Conservation (phyloP, 1,284 basidiomycete species). For the Pyrrhoderma lamaoense region DNA sequence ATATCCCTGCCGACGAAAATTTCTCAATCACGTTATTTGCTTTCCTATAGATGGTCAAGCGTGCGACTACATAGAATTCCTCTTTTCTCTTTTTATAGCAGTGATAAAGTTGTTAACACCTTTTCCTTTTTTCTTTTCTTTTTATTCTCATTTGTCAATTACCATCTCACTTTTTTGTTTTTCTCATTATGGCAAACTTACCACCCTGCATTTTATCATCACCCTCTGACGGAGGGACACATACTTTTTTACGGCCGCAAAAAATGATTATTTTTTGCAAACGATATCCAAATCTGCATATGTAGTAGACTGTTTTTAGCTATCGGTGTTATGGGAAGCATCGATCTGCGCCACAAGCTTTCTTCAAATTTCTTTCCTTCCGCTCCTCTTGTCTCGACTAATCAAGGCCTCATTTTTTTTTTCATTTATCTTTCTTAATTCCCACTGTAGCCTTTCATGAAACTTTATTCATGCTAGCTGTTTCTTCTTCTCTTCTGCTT, state of each 20-base stretch:
- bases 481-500: background rate
- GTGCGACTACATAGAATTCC: constrained; percentile 51
- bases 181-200: constrained; percentile 15
- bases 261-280: constrained; percentile 10
- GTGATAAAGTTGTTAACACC: background rate
- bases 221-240: constrained; percentile 17
- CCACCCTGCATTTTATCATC: constrained; percentile 1
- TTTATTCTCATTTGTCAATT: constrained; percentile 1
- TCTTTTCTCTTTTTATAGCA: constrained; percentile 13
- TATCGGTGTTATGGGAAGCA: no score
- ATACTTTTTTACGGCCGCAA: constrained; percentile 18
- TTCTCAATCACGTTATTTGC: no score
- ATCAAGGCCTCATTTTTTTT: constrained; percentile 3
- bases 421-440: background rate
- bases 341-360: constrained; percentile 1
- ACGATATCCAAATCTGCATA: constrained; percentile 3
- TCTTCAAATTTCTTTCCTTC: constrained; percentile 3
- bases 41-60: constrained; percentile 54
- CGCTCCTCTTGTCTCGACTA: background rate
- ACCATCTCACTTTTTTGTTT: constrained; percentile 11
- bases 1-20: no score
- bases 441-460: constrained; percentile 11
- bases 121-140: constrained; percentile 19
- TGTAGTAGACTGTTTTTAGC: constrained; percentile 19
- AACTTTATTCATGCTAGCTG: background rate